These are phyloP conservation scores for Fusarium coffeatum DNA, from an alignment of 2,329 filamentous ascomycete species.

Conservation along the genomic window DNA sequence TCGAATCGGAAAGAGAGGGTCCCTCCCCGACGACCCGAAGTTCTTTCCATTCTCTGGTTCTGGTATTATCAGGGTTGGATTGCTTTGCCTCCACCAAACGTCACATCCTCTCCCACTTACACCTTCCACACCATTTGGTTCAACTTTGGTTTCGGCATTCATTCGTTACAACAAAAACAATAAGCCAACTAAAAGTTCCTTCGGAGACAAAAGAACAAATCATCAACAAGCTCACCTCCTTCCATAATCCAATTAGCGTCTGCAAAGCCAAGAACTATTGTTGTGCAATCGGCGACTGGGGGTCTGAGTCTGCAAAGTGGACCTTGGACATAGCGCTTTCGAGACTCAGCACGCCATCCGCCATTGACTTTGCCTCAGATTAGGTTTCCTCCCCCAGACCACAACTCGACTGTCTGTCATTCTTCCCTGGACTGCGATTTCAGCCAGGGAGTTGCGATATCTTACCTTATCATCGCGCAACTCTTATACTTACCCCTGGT, in stretches of 20 bases:
- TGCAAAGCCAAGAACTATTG: constrained; percentile 15
- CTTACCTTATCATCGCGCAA: constrained; percentile 47
- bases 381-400: constrained; percentile 20
- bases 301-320: constrained; percentile 36
- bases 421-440: constrained; percentile 37
- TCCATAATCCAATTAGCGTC: constrained; percentile 33
- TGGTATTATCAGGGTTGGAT: not conserved
- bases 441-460: constrained; percentile 44
- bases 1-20: constrained; percentile 23
- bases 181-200: constrained; percentile 9
- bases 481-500: constrained; percentile 34
- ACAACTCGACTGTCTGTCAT: constrained; percentile 24
- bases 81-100: constrained; percentile 32
- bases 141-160: constrained; percentile 6
- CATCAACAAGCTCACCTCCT: constrained; percentile 22
- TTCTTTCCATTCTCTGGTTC: constrained; percentile 15
- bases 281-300: constrained; percentile 37
- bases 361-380: constrained; percentile 46
- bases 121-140: constrained; percentile 3
- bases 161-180: constrained; percentile 6
- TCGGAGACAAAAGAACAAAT: constrained; percentile 27
- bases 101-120: constrained; percentile 31
- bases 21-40: constrained; percentile 45
- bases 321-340: constrained; percentile 33
- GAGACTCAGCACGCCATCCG: constrained; percentile 46